Conservation (phyloP, 129 eudicot genomes). For the Heracleum sosnowskyi region DNA sequence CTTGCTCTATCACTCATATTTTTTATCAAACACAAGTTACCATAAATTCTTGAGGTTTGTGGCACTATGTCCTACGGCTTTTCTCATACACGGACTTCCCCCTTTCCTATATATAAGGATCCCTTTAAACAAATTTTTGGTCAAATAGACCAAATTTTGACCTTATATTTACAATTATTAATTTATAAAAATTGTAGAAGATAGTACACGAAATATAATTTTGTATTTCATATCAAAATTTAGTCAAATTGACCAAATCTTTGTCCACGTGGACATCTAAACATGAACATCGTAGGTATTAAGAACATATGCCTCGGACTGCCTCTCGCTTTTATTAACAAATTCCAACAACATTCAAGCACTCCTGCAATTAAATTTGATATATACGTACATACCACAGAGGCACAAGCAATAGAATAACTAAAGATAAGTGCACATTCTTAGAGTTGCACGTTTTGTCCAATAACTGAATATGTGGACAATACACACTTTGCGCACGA, state of each 20-base stretch:
- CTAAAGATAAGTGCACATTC: too few species aligned
- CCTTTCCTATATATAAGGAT: background rate
- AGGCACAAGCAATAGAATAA: background rate
- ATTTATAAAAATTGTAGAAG: background rate
- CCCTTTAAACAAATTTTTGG: background rate
- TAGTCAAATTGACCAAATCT: background rate
- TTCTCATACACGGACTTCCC: background rate
- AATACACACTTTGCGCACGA: too few species aligned
- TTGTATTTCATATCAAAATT: background rate
- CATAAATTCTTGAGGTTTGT: background rate
- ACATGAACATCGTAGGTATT: background rate
- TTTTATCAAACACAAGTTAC: background rate
- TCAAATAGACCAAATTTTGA: background rate
- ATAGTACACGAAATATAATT: background rate
- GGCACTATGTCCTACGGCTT: background rate
- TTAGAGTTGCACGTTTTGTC: background rate
- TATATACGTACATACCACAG: too few species aligned
- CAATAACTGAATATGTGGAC: too few species aligned
- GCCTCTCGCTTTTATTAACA: background rate
- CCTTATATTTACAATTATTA: background rate
- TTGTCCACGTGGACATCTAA: background rate
- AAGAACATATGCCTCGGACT: too few species aligned
- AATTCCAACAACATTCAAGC: too few species aligned
- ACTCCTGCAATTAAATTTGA: too few species aligned
- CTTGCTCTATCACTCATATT: background rate